phyloP scores from a whole-genome alignment of 1,139 yeast species.

The Suhomyces bribrorum region DNA sequence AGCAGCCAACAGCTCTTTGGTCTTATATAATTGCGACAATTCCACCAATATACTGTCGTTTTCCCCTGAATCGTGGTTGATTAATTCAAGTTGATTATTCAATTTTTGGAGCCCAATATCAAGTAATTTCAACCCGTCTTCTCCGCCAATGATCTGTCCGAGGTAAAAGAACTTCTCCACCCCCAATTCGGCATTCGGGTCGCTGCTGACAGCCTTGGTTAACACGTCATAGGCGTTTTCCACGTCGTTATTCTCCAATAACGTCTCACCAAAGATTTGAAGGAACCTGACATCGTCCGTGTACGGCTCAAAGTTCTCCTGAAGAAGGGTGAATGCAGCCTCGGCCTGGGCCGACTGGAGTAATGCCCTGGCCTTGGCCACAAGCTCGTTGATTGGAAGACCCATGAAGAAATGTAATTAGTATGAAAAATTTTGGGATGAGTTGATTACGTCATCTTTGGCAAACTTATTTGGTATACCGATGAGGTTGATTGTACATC shows the following conservation, averaged over 20 bases:
- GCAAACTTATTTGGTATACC: not conserved
- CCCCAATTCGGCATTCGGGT: slow-evolving; percentile 64
- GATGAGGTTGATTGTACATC: not conserved
- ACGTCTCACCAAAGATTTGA: slow-evolving; percentile 65
- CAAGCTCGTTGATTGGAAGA: slow-evolving; percentile 11
- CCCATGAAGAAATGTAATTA: slow-evolving; percentile 4
- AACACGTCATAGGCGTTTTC: slow-evolving; percentile 74
- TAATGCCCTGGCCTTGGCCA: slow-evolving; percentile 30
- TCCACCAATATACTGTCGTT: slow-evolving; percentile 29
- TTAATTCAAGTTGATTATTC: slow-evolving; percentile 38
- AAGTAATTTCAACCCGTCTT: slow-evolving; percentile 67
- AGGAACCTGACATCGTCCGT: slow-evolving; percentile 35
- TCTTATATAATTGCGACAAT: slow-evolving; percentile 29
- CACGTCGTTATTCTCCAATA: slow-evolving; percentile 75
- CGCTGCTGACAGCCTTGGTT: slow-evolving; percentile 64
- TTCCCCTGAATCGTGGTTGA: slow-evolving; percentile 26
- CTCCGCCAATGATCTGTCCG: slow-evolving; percentile 89
- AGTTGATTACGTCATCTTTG: slow-evolving; percentile 12
- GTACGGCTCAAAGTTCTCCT: slow-evolving; percentile 30
- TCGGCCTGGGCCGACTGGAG: slow-evolving; percentile 44
- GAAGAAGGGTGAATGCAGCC: slow-evolving; percentile 39
- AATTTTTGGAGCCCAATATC: slow-evolving; percentile 62
- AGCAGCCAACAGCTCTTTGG: slow-evolving; percentile 27
- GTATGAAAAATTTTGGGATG: slow-evolving; percentile 11
- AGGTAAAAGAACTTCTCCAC: slow-evolving; percentile 82